A percentile compares a stretch with the other conserved stretches of the same genome.
These are phyloP conservation scores for Globisporangium heterothallicum DNA, from an alignment of 352 stramenopile genomes.

Conservation along the genomic window DNA sequence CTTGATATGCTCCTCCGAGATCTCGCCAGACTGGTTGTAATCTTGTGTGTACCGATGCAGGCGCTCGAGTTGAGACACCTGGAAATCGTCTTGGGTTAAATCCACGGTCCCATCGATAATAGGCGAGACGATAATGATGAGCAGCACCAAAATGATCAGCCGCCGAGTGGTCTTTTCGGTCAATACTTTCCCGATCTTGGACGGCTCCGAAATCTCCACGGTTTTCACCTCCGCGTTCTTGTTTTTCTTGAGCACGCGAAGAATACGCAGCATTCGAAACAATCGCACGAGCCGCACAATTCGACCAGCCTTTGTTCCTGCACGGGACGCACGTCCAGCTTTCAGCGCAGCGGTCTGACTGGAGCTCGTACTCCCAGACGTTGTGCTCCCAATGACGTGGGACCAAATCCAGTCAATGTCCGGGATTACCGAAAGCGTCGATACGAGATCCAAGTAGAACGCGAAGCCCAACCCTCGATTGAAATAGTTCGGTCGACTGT, in stretches of 20 bases:
- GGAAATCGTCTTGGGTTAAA: conserved; percentile 68
- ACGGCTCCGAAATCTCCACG: conserved; percentile 79
- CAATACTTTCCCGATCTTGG: conserved; percentile 92
- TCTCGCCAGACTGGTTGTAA: conserved; percentile 61
- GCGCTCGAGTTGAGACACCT: conserved; percentile 67
- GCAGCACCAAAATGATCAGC: conserved; percentile 88
- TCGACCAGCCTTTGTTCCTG: conserved; percentile 82
- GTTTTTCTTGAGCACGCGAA: conserved; percentile 80
- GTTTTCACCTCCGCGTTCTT: conserved; percentile 50
- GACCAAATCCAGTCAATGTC: conserved; percentile 87
- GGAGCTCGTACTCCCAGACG: conserved; percentile 12
- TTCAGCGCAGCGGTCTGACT: conserved; percentile 68
- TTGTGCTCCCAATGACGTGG: conserved; percentile 34
- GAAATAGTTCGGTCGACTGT: conserved; percentile 76
- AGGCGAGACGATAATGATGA: conserved; percentile 83
- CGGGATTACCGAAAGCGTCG: conserved; percentile 89
- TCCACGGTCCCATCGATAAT: conserved; percentile 78
- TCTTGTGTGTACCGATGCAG: conserved; percentile 80
- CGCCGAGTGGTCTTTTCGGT: conserved; percentile 92
- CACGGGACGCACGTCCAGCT: conserved; percentile 79
- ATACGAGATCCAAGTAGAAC: conserved; percentile 94
- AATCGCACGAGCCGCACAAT: conserved; percentile 91
- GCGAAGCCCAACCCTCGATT: conserved; percentile 65
- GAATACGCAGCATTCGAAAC: conserved; percentile 87
- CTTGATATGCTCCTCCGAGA: conserved; percentile 43